Conservation (phyloP, 345 rosid species). For the Durio zibethinus region DNA sequence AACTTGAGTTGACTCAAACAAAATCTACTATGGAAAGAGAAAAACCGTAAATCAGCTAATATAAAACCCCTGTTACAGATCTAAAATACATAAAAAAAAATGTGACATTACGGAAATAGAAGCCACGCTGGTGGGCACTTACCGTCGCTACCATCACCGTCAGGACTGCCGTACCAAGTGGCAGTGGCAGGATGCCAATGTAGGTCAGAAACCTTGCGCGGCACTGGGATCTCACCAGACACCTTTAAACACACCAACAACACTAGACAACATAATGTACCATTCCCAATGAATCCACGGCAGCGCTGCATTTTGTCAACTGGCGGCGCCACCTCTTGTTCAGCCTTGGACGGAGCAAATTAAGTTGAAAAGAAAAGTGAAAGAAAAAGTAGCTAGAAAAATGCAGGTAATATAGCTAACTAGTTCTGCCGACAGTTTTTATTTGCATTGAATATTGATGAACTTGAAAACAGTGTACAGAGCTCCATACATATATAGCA, state of each 20-base stretch:
- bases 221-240: slow-evolving; percentile 21
- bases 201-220: slow-evolving; percentile 25
- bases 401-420: neutral
- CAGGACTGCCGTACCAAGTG: slow-evolving; percentile 96
- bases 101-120: too few species aligned
- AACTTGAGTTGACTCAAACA: neutral
- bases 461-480: neutral
- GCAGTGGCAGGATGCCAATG: slow-evolving; percentile 90
- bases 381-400: neutral
- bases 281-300: slow-evolving; percentile 12
- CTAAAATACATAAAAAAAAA: neutral
- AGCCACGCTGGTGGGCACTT: neutral
- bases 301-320: slow-evolving; percentile 40
- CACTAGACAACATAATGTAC: slow-evolving; percentile 14
- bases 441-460: neutral
- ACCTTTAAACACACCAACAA: slow-evolving; percentile 17
- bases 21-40: neutral
- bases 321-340: slow-evolving; percentile 11
- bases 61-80: neutral
- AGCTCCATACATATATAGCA: slow-evolving; percentile 19
- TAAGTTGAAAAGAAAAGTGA: neutral
- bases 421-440: slow-evolving; percentile 32
- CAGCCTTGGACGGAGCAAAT: neutral
- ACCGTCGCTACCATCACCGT: slow-evolving; percentile 98
- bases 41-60: neutral